Base-by-base conservation (phyloP, 371 early-diverging fungal species). In the Circinella minor region DNA sequence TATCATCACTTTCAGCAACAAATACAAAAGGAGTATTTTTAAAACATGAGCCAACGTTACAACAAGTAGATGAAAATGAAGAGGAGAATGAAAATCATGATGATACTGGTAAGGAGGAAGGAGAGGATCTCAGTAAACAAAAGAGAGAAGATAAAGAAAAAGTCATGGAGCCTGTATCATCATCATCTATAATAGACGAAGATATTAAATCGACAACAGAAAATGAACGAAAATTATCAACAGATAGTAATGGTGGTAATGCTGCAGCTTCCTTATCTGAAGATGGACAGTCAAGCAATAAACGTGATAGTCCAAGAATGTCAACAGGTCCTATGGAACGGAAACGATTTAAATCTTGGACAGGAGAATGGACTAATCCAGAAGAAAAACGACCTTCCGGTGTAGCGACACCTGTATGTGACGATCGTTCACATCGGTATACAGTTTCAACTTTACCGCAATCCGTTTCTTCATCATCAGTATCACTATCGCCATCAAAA, bases 331-430 rank as follows among this genome's bases (percentile, higher is more conserved):
- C 36, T 36, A 51, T 36, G 18, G 71, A 71, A 36, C 57, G 71
- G 36, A 75, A 75, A 57, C 69, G 72, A 18, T 68, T 62, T 55
- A 71, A 69, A 39, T 65, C 71, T 27, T 71, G 55, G 60, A 55
- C 71, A 15, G 69, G 71, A 13, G 68, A 43, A 9, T 43, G 43
- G 43, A 9, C 43, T 43, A 43, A 6, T 43, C 6, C 43, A 9
- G 43, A 71, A 34, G 63, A 71, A 18, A 20, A 20, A 60, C 17
- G 48, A 55, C 51, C 51, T 1, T 51, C 51, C 8, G 15, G 1
- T 20, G 34, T 15, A 7, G 60, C 60, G 7, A 18, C 46, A 3
- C 11, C 43, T 9, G 6, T 43, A 43, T 43, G 0, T 9, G 43
- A 43, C 9, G 43, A 43, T 43, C 1, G 43, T 43, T 18, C 9